Evolutionary conservation across 768 basidiomycete species (phyloP), one percentile per base, ranked within the genome.

Genomic region (Lactarius sp.): DNA sequence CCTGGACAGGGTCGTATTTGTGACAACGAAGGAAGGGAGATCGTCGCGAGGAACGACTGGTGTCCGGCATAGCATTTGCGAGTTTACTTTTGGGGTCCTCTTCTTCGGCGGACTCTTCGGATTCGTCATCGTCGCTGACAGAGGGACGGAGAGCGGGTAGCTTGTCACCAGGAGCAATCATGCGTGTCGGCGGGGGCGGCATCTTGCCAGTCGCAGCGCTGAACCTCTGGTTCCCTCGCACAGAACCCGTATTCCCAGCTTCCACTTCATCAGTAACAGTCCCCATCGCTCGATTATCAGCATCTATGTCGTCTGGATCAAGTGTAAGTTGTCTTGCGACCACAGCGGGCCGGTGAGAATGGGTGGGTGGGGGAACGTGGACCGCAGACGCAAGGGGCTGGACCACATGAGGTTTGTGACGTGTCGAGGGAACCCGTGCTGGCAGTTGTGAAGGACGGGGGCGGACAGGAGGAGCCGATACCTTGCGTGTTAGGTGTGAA

Each of bases 171-270:
- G 81, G 76, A 1, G 76, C 87, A 51, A 91, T 90, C 0, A 77
- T 86, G 6, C 90, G 86, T 0, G 85, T 88, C 0, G 90, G 90
- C 0, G 90, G 90, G 0, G 90, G 90, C 0, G 83, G 87, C 27
- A 86, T 80, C 22, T 65, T 65, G 41, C 52, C n/a, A 39, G 42
- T 51, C 33, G 50, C 22, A 18, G 59, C 60, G 13, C 58, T 59
- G 31, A 44, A 37, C 47, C 31, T 64, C 39, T 51, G 59, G 18
- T 20, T 44, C 4, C 34, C 56, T 16, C 46, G 60, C n/a, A 47
- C 10, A 16, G 53, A 2, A 46, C 22, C 3, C 3, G 41, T 12
- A 27, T 41, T 50, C 9, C 39, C 27, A 3, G 31, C 27, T 8
- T 49, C 61, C 31, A 34, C 39, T 6, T 33, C 18, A 18, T 50